These are phyloP conservation scores for Fusarium globosum DNA, from an alignment of 2,329 filamentous ascomycete species.

Conservation along the genomic window DNA sequence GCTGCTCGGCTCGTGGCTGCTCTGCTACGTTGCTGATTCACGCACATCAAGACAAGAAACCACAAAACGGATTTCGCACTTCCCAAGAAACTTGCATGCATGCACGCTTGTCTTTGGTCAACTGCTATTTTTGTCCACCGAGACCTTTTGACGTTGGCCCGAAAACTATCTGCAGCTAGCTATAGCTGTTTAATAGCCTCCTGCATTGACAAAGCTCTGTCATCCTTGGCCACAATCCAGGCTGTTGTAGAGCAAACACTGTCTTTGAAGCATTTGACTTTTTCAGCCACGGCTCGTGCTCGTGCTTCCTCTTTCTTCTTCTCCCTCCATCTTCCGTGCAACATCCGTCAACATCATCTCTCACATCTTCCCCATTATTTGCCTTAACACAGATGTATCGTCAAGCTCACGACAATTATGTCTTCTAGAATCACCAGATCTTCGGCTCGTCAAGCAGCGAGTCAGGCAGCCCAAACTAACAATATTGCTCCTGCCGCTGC, in stretches of 20 bases:
- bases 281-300: conserved; percentile 22
- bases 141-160: conserved; percentile 5
- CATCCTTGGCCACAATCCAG: conserved; percentile 5
- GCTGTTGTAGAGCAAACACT: conserved; percentile 20
- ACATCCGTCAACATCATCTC: conserved; percentile 24
- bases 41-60: conserved; percentile 30
- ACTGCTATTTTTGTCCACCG: background rate
- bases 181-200: background rate
- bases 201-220: conserved; percentile 3
- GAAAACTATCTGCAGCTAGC: background rate
- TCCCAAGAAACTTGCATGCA: conserved; percentile 4
- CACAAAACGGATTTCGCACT: conserved; percentile 22
- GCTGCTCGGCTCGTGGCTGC: conserved; percentile 26
- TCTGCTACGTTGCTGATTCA: conserved; percentile 40
- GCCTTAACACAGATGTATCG: conserved; percentile 35
- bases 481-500: conserved; percentile 54
- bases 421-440: conserved; percentile 96
- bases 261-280: conserved; percentile 32
- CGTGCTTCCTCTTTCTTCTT: conserved; percentile 28
- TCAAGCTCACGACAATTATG: conserved; percentile 75
- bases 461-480: conserved; percentile 62
- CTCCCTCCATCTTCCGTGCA: conserved; percentile 32
- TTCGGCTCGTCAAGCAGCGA: conserved; percentile 88
- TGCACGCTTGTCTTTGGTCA: conserved; percentile 7
- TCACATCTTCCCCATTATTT: conserved; percentile 31